Evolutionary conservation across 768 basidiomycete genomes (phyloP), one percentile per base, ranked within the genome.

Genomic region (Myochromella boudieri): DNA sequence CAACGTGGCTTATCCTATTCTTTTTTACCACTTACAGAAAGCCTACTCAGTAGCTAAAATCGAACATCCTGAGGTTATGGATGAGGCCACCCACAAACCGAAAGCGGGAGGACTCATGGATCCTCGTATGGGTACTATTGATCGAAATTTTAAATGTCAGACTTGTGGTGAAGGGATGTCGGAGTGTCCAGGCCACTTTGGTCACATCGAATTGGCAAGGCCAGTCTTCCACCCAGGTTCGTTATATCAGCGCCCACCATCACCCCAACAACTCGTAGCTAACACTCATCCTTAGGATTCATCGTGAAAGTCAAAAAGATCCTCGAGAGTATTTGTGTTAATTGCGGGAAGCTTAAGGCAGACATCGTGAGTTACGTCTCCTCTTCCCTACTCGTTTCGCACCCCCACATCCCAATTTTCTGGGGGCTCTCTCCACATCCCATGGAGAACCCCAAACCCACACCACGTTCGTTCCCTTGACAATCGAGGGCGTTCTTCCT

Each of bases 141-240:
- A 95, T 75, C 79, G 93, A 56, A 94, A 95, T 66, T 95, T 95
- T 74, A 98, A 98, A 74, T 99, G 97, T 66, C 94, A 97, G 74
- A 98, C 97, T 22, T 98, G 97, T 67, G 95, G 94, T 56, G 97
- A 99, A 78, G 95, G 95, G n/a, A 97, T 98, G 95, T 87, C 93
- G 14, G 97, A 98, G 66, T 99, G 97, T 72, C 95, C 97, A 21
- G 97, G 97, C 41, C 97, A 98, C 68, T 99, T 99, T 73, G 97
- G 97, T 45, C 95, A 98, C 66, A 92, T 99, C 61, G 97, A 99
- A 71, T 74, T 99, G 61, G 92, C 92, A 34, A 78, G 93, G 58
- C 94, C 95, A n/a, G 92, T 97, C 26, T 98, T 94, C 62, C 95
- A 98, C 68, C 88, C 92, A 68, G 93, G 92, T 91, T 68, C 53